A percentile compares a stretch with the other conserved stretches of the same genome.
Conservation (phyloP, 306 rosid genomes). For the Dalbergia cochinchinensis region DNA sequence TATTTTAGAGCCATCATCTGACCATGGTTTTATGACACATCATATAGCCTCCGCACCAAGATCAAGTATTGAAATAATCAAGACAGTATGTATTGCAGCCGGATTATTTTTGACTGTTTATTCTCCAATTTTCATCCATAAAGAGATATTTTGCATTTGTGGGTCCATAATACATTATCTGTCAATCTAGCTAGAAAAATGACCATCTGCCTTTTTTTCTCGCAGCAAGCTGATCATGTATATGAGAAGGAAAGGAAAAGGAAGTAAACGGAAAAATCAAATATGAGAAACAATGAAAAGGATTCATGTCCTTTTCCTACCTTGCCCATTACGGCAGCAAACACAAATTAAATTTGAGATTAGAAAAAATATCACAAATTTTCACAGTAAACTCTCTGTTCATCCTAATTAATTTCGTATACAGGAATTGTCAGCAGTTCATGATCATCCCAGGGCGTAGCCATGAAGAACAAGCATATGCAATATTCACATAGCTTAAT, state of each 20-base stretch:
- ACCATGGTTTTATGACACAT: no score
- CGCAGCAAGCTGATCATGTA: not conserved
- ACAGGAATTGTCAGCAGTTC: not conserved
- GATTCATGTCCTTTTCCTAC: no score
- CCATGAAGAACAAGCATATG: not conserved
- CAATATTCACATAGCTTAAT: not conserved
- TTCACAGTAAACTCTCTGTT: no score
- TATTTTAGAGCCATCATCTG: no score
- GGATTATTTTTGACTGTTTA: not conserved
- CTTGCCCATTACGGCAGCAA: no score
- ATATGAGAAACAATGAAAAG: not conserved
- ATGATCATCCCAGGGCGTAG: no score
- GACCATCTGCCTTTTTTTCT: not conserved
- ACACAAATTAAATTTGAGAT: no score
- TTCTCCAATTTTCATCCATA: not conserved
- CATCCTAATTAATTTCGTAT: not conserved
- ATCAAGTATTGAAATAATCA: no score
- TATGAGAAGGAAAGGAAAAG: not conserved
- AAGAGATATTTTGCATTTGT: constrained; percentile 24
- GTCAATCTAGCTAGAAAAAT: not conserved
- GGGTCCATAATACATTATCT: not conserved
- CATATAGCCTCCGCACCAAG: no score
- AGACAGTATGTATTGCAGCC: no score
- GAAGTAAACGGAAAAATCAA: not conserved
- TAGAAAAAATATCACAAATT: no score